These are phyloP conservation scores for Chaetomium tenue DNA, from an alignment of 495 filamentous ascomycete genomes.

Conservation along the genomic window DNA sequence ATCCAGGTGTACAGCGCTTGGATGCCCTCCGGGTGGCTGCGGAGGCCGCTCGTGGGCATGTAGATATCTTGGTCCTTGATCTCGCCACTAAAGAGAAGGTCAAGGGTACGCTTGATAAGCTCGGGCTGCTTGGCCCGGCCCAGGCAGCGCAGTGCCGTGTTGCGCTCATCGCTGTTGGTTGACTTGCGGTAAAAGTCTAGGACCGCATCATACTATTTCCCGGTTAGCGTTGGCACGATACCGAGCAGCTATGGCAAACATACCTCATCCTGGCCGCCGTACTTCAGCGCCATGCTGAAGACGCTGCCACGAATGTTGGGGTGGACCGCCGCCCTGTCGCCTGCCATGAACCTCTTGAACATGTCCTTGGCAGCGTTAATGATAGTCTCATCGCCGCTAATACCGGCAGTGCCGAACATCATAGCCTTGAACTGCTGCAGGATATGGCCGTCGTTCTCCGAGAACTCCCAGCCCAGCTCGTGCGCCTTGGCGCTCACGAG, in stretches of 20 bases:
- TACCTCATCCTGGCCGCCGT: constrained; percentile 72
- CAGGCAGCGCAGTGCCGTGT: constrained; percentile 85
- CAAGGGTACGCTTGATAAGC: constrained; percentile 78
- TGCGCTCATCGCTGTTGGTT: constrained; percentile 89
- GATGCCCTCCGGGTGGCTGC: constrained; percentile 74
- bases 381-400: constrained; percentile 62
- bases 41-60: constrained; percentile 74
- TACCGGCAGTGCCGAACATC: constrained; percentile 64
- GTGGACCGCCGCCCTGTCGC: constrained; percentile 68
- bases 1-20: constrained; percentile 80
- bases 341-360: constrained; percentile 66
- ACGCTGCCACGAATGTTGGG: constrained; percentile 70
- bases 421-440: constrained; percentile 80
- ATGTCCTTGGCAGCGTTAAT: constrained; percentile 65
- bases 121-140: constrained; percentile 73
- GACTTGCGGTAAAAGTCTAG: constrained; percentile 80
- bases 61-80: constrained; percentile 98
- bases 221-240: constrained; percentile 19
- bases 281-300: constrained; percentile 67
- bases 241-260: constrained; percentile 25
- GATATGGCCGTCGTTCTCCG: constrained; percentile 78
- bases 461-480: constrained; percentile 83
- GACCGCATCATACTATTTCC: constrained; percentile 66
- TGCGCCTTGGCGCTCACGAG: constrained; percentile 76
- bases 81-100: constrained; percentile 70